Evolutionary conservation across 345 rosid species (phyloP), one percentile per base, ranked within the genome.

Genomic region (Atalantia buxifolia): DNA sequence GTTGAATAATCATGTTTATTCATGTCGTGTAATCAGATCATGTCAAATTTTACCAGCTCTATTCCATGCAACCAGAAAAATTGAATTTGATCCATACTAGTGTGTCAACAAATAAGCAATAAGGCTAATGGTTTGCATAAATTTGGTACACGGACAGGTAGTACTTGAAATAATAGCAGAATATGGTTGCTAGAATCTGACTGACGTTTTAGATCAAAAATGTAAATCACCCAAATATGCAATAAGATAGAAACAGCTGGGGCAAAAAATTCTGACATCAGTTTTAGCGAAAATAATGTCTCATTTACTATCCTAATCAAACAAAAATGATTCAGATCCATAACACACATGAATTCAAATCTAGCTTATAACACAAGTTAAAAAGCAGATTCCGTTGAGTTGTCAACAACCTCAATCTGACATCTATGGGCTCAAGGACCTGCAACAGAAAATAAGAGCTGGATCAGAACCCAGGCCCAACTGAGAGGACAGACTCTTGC

Each of bases 231-330:
- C 57, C 57, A 53, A 18, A 53, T 53, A 18, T 53, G 57, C 57
- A 53, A 3, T 24, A 67, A 3, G 2, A 13, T 57, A 28, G 68
- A 69, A 59, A 5, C 21, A 45, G 14, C 55, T 31, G 9, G 64
- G 30, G 56, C 3, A 5, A n/a, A 68, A 67, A 77, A 36, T 45
- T 2, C 31, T 27, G 31, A 69, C 40, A 69, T 40, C 40, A 36
- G 36, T 56, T 24, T 33, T 7, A 16, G 61, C 19, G 5, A 55
- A 56, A 35, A 24, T 24, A 38, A 4, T 25, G 67, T 59, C 60
- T 73, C 74, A 68, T 59, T 27, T 59, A 69, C 35, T 67, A 77
- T 68, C 42, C 67, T 57, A 56, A 21, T 68, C n/a, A 69, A 69
- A 60, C 33, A 59, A 77, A 77, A 67, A 55, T 33, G 55, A 76